Evolutionary conservation across 441 rosid species (phyloP).

Genomic region (Syzygium malaccense): DNA sequence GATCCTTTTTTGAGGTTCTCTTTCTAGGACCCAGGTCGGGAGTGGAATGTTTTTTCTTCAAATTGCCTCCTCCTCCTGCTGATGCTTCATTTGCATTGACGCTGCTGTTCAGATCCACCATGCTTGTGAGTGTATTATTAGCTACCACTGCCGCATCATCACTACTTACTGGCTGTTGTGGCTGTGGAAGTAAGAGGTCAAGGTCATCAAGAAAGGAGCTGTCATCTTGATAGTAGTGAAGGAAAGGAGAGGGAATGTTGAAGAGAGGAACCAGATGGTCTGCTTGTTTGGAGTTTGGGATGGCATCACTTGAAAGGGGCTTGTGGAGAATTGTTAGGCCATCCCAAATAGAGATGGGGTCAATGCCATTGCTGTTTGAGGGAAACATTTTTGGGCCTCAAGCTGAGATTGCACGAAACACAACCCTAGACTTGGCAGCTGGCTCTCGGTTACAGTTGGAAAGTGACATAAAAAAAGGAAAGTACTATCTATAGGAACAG

Average conservation of each 20-base stretch:
- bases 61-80: not conserved
- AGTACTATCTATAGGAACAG: not conserved
- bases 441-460: not conserved
- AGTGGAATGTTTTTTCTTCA: not conserved
- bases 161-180: not conserved
- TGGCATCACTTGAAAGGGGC: slow-evolving; percentile 33
- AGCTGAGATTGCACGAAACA: not conserved
- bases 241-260: slow-evolving; percentile 29
- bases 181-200: slow-evolving; percentile 17
- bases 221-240: slow-evolving; percentile 18
- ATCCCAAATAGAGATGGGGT: slow-evolving; percentile 1
- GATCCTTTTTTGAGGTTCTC: slow-evolving; percentile 52
- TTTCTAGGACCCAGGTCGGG: slow-evolving; percentile 17
- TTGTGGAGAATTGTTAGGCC: slow-evolving; percentile 26
- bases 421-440: not conserved
- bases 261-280: slow-evolving; percentile 22
- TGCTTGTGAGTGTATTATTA: slow-evolving; percentile 22
- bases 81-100: not conserved
- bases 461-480: not conserved
- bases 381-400: slow-evolving; percentile 28
- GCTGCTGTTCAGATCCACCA: slow-evolving; percentile 23
- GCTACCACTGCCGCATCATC: slow-evolving; percentile 7
- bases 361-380: slow-evolving; percentile 26
- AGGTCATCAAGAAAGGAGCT: not conserved
- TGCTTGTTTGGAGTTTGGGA: slow-evolving; percentile 18